Evolutionary conservation across 441 rosid genomes (phyloP).

Genomic region (Croton setiger): DNA sequence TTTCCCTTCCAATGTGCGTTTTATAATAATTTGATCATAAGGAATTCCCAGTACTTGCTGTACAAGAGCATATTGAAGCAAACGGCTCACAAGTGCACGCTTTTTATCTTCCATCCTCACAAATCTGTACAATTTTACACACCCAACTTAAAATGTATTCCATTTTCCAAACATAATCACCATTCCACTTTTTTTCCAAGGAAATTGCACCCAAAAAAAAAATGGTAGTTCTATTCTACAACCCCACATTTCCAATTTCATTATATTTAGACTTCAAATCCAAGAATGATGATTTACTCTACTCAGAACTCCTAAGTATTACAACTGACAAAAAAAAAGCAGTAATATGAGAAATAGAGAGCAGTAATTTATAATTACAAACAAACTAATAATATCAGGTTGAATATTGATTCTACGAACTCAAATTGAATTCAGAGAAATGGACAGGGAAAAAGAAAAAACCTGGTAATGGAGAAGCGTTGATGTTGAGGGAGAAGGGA

Average conservation of each 20-base stretch:
- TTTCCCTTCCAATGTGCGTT: conserved; percentile 56
- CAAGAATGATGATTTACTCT: no score
- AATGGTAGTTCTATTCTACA: no score
- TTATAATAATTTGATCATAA: conserved; percentile 38
- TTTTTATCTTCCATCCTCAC: conserved; percentile 52
- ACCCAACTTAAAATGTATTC: not conserved
- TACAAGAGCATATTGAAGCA: conserved; percentile 56
- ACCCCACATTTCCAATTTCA: not conserved
- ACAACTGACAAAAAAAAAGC: no score
- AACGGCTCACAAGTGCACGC: conserved; percentile 55
- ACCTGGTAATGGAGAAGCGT: conserved; percentile 53
- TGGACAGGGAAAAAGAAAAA: not conserved
- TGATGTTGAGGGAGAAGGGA: conserved; percentile 46
- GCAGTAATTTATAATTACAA: no score
- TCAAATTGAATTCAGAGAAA: not conserved
- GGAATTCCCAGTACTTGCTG: conserved; percentile 46
- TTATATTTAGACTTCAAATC: not conserved
- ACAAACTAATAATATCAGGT: no score
- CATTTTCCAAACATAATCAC: not conserved
- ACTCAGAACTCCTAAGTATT: no score
- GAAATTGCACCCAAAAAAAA: not conserved
- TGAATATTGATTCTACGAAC: no score
- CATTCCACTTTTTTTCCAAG: not conserved
- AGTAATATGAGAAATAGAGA: no score
- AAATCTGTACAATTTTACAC: conserved; percentile 29